Evolutionary conservation across 495 filamentous ascomycete species (phyloP), one percentile per base, ranked within the genome.

Genomic region (Neurospora sp.): DNA sequence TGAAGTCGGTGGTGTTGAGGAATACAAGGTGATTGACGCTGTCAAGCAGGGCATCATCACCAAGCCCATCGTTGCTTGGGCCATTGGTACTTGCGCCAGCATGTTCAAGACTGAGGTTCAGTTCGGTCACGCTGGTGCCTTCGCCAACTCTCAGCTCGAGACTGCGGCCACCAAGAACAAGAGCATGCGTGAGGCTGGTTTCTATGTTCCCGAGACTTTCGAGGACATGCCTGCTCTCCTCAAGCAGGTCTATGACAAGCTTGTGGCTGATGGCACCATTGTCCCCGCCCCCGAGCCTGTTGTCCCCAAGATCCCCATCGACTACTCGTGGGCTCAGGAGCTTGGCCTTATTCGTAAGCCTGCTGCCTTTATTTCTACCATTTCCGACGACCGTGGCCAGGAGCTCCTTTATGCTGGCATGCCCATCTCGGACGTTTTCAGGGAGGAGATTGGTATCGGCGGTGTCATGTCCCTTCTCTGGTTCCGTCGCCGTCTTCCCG

Each of bases 71-170:
- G 94, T 99, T 53, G 96, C 96, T 31, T 99, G 96, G 96, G 96
- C 96, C 76, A 99, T 99, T 77, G 96, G 96, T 86, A 99, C 96
- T 79, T 98, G 96, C 84, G 95, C 96, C 48, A 94, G 93, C 89
- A 93, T 99, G 96, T 96, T 99, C 87, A 98, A 97, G 92, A 99
- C 96, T 18, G 96, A 99, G 88, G 96, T 99, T 40, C 96, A 99
- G 84, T 99, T 99, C 86, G 96, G 96, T 79, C 96, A 99, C 87
- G 96, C 96, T 77, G 96, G 96, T 84, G 93, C 96, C 11, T 97
- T 97, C 75, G 96, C 96, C 87, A 99, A 99, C 88, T 98, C 96
- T 66, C 91, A 98, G 83, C 93, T 99, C 76, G 96, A 99, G 89
- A 99, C 96, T 61, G 96, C 96, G 69, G 91, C 91, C 69, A 85